A percentile compares a stretch with the other conserved stretches of the same genome.
These are phyloP conservation scores for Lipomyces chichibuensis DNA, from an alignment of 805 yeast species.

Conservation along the genomic window DNA sequence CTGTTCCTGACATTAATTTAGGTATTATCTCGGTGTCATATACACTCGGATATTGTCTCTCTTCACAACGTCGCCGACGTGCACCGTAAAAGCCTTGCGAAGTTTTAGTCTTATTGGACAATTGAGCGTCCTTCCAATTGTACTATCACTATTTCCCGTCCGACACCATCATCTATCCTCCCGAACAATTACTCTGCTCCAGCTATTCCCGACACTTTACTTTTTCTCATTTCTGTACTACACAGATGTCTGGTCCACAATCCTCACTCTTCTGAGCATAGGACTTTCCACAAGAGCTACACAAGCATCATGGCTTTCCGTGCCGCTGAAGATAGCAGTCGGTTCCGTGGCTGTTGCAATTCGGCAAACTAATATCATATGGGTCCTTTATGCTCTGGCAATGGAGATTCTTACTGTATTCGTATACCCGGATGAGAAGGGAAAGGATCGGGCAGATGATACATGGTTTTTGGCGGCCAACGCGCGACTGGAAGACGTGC, in stretches of 20 bases:
- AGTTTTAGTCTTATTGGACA: slow-evolving; percentile 71
- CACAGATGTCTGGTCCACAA: slow-evolving; percentile 92
- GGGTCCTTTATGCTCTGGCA: slow-evolving; percentile 53
- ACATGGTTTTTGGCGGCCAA: slow-evolving; percentile 8
- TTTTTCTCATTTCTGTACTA: slow-evolving; percentile 79
- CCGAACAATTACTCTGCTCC: slow-evolving; percentile 14
- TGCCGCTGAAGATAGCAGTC: not conserved
- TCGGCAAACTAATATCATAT: slow-evolving; percentile 89
- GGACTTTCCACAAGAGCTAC: slow-evolving; percentile 16
- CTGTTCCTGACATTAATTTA: not conserved
- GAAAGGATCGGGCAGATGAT: slow-evolving; percentile 23
- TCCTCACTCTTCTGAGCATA: slow-evolving; percentile 61
- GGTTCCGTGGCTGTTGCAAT: slow-evolving; percentile 63
- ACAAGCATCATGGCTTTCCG: not conserved
- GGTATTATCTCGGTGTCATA: slow-evolving; percentile 18
- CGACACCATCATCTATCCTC: slow-evolving; percentile 3
- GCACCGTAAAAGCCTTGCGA: slow-evolving; percentile 51
- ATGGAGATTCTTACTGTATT: slow-evolving; percentile 7
- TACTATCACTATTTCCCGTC: slow-evolving; percentile 8
- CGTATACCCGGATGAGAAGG: slow-evolving; percentile 17
- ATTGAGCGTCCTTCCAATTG: slow-evolving; percentile 53
- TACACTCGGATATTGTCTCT: slow-evolving; percentile 5
- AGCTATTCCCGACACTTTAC: slow-evolving; percentile 67
- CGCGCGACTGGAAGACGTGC: slow-evolving; percentile 1
- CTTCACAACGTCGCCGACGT: slow-evolving; percentile 21